Percentiles rank a stretch among this genome's conserved stretches.
phyloP scores from a whole-genome alignment of 495 filamentous ascomycete genomes.

The Aspergillus heteromorphus region DNA sequence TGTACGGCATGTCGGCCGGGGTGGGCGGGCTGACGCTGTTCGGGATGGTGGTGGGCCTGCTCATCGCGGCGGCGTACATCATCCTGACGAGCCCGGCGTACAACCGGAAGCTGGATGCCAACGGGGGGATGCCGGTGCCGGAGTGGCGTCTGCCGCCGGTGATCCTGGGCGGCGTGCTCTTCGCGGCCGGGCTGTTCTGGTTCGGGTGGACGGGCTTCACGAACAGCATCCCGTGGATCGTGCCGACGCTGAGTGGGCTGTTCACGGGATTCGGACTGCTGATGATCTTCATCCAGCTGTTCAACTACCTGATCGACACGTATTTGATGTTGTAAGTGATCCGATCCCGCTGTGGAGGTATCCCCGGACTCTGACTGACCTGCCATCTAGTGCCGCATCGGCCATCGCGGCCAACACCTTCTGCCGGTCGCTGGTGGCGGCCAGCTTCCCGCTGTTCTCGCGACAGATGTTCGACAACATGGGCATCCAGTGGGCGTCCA shows the following conservation, averaged over 20 bases:
- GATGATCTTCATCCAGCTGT: slow-evolving; percentile 75
- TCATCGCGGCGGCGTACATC: slow-evolving; percentile 32
- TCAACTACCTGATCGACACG: slow-evolving; percentile 85
- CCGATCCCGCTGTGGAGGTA: no score
- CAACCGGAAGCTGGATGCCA: slow-evolving; percentile 60
- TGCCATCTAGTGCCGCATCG: slow-evolving; percentile 72
- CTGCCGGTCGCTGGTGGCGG: slow-evolving; percentile 68
- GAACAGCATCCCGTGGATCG: slow-evolving; percentile 71
- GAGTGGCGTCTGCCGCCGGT: slow-evolving; percentile 83
- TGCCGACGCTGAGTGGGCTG: slow-evolving; percentile 68
- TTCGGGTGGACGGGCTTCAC: slow-evolving; percentile 77
- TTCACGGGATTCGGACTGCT: slow-evolving; percentile 60
- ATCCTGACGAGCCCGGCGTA: slow-evolving; percentile 26
- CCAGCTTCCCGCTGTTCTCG: slow-evolving; percentile 75
- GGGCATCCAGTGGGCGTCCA: slow-evolving; percentile 72
- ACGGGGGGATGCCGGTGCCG: slow-evolving; percentile 68
- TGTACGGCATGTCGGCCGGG: slow-evolving; percentile 63
- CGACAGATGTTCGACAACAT: slow-evolving; percentile 73
- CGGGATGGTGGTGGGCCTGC: slow-evolving; percentile 38
- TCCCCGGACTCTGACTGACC: no score
- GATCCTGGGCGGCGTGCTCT: slow-evolving; percentile 68
- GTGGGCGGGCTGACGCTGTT: slow-evolving; percentile 43
- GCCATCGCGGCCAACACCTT: slow-evolving; percentile 90
- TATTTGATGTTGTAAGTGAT: slow-evolving; percentile 77
- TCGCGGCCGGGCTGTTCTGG: slow-evolving; percentile 78